A percentile compares a stretch with the other conserved stretches of the same genome.
These are phyloP conservation scores for Colletotrichum eremochloae DNA, from an alignment of 2,329 filamentous ascomycete species.

Conservation along the genomic window DNA sequence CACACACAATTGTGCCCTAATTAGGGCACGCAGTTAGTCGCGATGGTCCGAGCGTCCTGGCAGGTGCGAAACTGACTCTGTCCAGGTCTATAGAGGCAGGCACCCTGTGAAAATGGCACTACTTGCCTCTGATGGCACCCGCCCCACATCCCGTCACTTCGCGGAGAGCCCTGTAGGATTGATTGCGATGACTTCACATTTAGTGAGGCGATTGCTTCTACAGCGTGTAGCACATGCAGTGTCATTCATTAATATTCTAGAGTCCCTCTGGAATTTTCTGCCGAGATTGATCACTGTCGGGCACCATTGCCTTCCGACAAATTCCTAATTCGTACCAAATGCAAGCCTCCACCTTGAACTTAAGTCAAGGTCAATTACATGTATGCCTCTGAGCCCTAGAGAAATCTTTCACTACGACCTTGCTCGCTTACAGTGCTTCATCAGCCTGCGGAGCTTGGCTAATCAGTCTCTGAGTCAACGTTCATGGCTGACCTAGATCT, in stretches of 20 bases:
- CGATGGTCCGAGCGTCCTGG: conserved; percentile 1
- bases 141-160: conserved; percentile 10
- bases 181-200: neutral
- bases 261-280: no score
- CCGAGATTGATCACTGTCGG: neutral
- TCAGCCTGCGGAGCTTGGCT: neutral
- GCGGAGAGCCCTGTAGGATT: conserved; percentile 8
- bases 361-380: neutral
- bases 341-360: neutral
- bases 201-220: neutral
- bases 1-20: conserved; percentile 30
- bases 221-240: neutral
- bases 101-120: conserved; percentile 14
- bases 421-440: neutral
- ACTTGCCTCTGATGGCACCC: neutral
- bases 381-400: neutral
- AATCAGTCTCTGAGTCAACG: conserved; percentile 17
- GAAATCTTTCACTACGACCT: neutral
- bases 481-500: conserved; percentile 9
- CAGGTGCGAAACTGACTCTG: conserved; percentile 4
- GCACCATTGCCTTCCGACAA: neutral
- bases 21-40: conserved; percentile 36
- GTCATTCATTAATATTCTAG: neutral
- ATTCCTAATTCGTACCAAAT: neutral
- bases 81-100: neutral